These are phyloP conservation scores for Centaurea solstitialis DNA, from an alignment of 129 eudicot genomes.

Conservation along the genomic window DNA sequence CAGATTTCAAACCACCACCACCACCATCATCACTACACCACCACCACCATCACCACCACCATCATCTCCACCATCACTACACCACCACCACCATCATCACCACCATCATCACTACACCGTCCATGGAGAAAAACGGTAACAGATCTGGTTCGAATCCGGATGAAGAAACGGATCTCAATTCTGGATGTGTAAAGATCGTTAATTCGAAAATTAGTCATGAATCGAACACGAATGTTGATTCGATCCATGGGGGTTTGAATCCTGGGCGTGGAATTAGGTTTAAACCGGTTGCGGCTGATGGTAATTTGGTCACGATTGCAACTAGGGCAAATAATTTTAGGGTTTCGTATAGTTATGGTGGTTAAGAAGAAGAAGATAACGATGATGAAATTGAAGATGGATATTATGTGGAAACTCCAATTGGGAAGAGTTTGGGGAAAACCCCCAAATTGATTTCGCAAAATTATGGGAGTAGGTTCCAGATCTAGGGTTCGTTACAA, in stretches of 20 bases:
- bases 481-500: too few relatives aligned
- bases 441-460: conserved; percentile 10
- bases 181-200: background rate
- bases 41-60: too few relatives aligned
- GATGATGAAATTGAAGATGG: conserved; percentile 21
- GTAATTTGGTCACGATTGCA: conserved; percentile 26
- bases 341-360: conserved; percentile 27
- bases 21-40: too few relatives aligned
- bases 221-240: conserved; percentile 14
- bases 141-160: conserved; percentile 3
- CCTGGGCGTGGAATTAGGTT: conserved; percentile 48
- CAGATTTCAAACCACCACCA: too few relatives aligned
- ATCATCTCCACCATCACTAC: too few relatives aligned
- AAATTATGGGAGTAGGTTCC: conserved; percentile 19
- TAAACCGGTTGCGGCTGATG: conserved; percentile 35
- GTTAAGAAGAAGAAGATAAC: conserved; percentile 24
- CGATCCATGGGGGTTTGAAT: conserved; percentile 28
- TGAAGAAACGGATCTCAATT: conserved; percentile 18
- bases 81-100: too few relatives aligned
- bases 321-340: conserved; percentile 33
- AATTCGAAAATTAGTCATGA: conserved; percentile 16
- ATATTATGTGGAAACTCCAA: conserved; percentile 21
- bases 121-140: conserved; percentile 69
- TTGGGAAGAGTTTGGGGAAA: conserved; percentile 32
- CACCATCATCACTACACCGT: too few relatives aligned